Conservation (phyloP, 2,329 filamentous ascomycete genomes). For the Talaromyces sp. region DNA sequence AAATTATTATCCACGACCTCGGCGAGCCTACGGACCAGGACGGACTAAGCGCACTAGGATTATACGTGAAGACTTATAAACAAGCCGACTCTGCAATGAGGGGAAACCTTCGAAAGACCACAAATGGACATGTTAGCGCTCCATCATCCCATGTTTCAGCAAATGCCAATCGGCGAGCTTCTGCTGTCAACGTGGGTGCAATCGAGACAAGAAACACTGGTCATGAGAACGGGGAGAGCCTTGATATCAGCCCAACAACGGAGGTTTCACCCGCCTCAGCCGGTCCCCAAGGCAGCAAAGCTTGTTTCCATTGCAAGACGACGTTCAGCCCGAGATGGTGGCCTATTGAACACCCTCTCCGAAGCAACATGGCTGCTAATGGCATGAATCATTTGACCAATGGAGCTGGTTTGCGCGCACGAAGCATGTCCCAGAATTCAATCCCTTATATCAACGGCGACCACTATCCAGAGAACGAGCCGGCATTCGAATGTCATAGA, state of each 20-base stretch:
- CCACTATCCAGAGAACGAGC: not conserved
- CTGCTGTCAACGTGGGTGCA: slow-evolving; percentile 39
- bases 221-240: slow-evolving; percentile 16
- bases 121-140: slow-evolving; percentile 43
- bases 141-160: slow-evolving; percentile 20
- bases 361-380: slow-evolving; percentile 38
- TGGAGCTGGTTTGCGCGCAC: slow-evolving; percentile 23
- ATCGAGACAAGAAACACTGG: slow-evolving; percentile 17
- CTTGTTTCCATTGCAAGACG: slow-evolving; percentile 36
- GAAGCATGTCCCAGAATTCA: slow-evolving; percentile 19
- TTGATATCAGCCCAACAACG: not conserved
- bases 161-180: slow-evolving; percentile 49
- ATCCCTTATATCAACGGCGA: slow-evolving; percentile 23
- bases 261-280: slow-evolving; percentile 15
- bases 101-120: slow-evolving; percentile 84
- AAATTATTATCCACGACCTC: slow-evolving; percentile 70
- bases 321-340: slow-evolving; percentile 54
- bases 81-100: slow-evolving; percentile 87
- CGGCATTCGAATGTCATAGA: slow-evolving; percentile 63
- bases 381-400: slow-evolving; percentile 30
- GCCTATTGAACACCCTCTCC: slow-evolving; percentile 48
- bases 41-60: slow-evolving; percentile 74
- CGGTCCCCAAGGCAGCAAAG: slow-evolving; percentile 20
- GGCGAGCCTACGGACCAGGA: slow-evolving; percentile 65
- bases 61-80: slow-evolving; percentile 86